phyloP scores from a whole-genome alignment of 192 early-diverging fungal species.

The Coemansia sp. region DNA sequence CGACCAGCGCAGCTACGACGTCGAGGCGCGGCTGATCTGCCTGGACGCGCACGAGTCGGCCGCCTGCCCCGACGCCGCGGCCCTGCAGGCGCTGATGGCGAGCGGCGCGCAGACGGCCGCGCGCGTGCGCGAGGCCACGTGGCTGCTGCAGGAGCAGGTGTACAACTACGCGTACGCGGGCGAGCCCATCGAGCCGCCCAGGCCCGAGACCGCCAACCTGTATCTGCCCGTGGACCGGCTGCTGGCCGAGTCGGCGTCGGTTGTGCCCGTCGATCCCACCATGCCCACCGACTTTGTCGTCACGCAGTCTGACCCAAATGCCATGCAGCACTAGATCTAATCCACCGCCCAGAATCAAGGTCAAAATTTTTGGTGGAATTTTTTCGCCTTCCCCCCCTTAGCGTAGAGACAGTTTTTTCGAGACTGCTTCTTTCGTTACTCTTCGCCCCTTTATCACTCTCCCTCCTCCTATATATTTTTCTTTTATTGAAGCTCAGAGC shows the following conservation, averaged over 20 bases:
- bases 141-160: slow-evolving; percentile 91
- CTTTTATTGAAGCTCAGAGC: neutral
- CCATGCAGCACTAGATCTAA: neutral
- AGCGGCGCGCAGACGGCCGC: slow-evolving; percentile 26
- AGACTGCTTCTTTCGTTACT: too few species aligned
- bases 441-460: too few species aligned
- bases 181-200: slow-evolving; percentile 16
- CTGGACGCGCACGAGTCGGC: slow-evolving; percentile 40
- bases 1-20: slow-evolving; percentile 85
- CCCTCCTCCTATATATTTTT: neutral
- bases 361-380: neutral
- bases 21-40: slow-evolving; percentile 62
- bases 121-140: slow-evolving; percentile 61
- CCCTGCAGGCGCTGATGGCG: slow-evolving; percentile 5
- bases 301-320: slow-evolving; percentile 1
- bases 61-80: slow-evolving; percentile 24
- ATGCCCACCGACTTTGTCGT: slow-evolving; percentile 35
- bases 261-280: neutral
- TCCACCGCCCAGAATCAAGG: neutral
- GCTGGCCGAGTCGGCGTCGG: slow-evolving; percentile 25
- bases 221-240: slow-evolving; percentile 36
- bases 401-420: too few species aligned
- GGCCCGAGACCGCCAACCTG: slow-evolving; percentile 38
- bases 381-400: too few species aligned
- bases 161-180: slow-evolving; percentile 72